Percentiles rank a stretch among this genome's conserved stretches.
Conservation (phyloP, 805 yeast species). For the Ogataea pilisensis region DNA sequence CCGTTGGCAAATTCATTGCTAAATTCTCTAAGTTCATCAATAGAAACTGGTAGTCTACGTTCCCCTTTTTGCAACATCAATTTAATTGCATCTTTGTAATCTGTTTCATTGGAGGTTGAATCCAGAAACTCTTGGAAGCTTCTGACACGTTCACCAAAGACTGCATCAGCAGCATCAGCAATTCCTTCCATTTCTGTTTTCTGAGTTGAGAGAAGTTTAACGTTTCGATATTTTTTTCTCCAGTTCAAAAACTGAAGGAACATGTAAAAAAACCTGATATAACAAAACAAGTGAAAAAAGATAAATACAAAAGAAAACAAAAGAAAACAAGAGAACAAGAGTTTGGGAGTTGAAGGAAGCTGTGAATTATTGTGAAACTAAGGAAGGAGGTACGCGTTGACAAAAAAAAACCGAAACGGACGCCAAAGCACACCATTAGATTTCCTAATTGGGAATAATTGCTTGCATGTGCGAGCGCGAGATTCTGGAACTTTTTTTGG, state of each 20-base stretch:
- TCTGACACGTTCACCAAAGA: conserved; percentile 78
- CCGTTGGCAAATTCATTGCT: conserved; percentile 75
- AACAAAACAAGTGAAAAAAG: conserved; percentile 3
- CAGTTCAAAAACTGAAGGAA: too few species aligned
- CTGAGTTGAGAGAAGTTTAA: background rate
- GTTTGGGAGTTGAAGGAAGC: background rate
- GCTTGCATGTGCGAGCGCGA: too few species aligned
- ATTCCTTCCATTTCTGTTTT: conserved; percentile 24
- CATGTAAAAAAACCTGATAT: too few species aligned
- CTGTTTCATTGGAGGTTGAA: conserved; percentile 47
- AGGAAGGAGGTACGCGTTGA: too few species aligned
- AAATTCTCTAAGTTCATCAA: conserved; percentile 86
- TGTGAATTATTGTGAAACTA: background rate
- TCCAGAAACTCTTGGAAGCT: conserved; percentile 81
- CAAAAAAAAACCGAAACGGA: too few species aligned
- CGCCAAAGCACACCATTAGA: conserved; percentile 4
- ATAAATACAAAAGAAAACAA: background rate
- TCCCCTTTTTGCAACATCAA: conserved; percentile 66
- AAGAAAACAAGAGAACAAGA: background rate
- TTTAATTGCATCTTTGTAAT: conserved; percentile 67
- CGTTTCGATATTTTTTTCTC: background rate
- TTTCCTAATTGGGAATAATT: conserved; percentile 10
- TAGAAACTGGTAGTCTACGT: conserved; percentile 64
- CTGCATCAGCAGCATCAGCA: conserved; percentile 30
- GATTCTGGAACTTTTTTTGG: too few species aligned